Conservation (phyloP, 768 basidiomycete species). For the Daedaleopsis nitida region DNA sequence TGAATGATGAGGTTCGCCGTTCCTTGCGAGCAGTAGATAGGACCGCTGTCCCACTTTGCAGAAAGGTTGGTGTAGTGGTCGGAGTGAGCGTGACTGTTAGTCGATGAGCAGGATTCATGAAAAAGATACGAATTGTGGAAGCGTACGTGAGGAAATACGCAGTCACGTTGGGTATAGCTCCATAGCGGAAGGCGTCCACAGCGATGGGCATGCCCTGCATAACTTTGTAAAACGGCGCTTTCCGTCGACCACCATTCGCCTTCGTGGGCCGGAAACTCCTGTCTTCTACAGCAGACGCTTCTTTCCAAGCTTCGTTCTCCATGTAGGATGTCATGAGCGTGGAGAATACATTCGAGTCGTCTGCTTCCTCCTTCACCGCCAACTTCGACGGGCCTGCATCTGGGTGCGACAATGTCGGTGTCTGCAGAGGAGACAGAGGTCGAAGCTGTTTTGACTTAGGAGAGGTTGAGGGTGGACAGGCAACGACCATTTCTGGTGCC, state of each 20-base stretch:
- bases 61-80: slow-evolving; percentile 95
- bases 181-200: slow-evolving; percentile 97
- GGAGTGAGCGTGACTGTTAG: slow-evolving; percentile 86
- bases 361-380: slow-evolving; percentile 7
- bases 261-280: slow-evolving; percentile 48
- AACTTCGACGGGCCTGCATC: slow-evolving; percentile 14
- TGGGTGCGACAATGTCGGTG: slow-evolving; percentile 6
- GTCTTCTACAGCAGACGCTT: slow-evolving; percentile 60
- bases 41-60: slow-evolving; percentile 85
- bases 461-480: slow-evolving; percentile 4
- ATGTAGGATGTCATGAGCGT: slow-evolving; percentile 88
- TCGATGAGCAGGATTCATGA: background rate
- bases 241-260: slow-evolving; percentile 55
- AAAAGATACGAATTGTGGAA: background rate
- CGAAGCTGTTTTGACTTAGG: slow-evolving; percentile 7
- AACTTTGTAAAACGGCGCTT: slow-evolving; percentile 95
- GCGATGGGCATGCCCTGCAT: slow-evolving; percentile 97
- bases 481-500: background rate
- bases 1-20: slow-evolving; percentile 92
- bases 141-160: slow-evolving; percentile 89
- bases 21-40: slow-evolving; percentile 94
- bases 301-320: slow-evolving; percentile 84
- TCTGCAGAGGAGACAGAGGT: slow-evolving; percentile 25
- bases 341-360: slow-evolving; percentile 54
- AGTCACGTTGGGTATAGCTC: slow-evolving; percentile 82